Conservation (phyloP, 1,284 basidiomycete species). For the Ustilago esculenta region DNA sequence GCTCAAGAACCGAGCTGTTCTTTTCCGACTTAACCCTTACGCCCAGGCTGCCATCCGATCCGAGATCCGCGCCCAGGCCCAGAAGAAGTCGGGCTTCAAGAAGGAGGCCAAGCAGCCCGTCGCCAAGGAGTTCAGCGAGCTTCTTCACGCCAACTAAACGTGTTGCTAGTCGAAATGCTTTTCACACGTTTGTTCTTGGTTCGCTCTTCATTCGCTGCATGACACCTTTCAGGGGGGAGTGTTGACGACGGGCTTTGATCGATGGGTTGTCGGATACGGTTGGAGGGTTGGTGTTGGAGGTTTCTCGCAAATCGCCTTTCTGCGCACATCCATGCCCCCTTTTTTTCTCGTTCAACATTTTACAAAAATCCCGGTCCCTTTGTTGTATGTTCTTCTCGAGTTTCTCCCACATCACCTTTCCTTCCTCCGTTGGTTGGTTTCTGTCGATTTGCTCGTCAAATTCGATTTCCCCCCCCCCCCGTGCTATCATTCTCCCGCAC, state of each 20-base stretch:
- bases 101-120: constrained; percentile 71
- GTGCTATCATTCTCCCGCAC: no score
- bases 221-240: background rate
- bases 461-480: no score
- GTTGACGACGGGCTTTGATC: no score
- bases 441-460: no score
- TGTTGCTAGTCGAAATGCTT: constrained; percentile 5
- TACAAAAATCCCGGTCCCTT: constrained; percentile 27
- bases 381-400: constrained; percentile 28
- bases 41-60: constrained; percentile 72
- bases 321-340: constrained; percentile 5
- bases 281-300: no score
- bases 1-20: constrained; percentile 85
- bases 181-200: background rate
- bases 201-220: constrained; percentile 15
- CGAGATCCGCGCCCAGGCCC: constrained; percentile 61
- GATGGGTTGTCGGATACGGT: no score
- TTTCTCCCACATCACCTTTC: no score
- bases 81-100: constrained; percentile 60
- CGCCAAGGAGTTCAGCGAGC: constrained; percentile 85
- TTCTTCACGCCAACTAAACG: constrained; percentile 70
- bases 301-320: constrained; percentile 1
- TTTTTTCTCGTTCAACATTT: constrained; percentile 6
- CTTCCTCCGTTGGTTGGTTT: no score
- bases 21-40: constrained; percentile 99